Evolutionary conservation across 192 early-diverging fungal genomes (phyloP).

Genomic region (Coemansia nantahalensis): DNA sequence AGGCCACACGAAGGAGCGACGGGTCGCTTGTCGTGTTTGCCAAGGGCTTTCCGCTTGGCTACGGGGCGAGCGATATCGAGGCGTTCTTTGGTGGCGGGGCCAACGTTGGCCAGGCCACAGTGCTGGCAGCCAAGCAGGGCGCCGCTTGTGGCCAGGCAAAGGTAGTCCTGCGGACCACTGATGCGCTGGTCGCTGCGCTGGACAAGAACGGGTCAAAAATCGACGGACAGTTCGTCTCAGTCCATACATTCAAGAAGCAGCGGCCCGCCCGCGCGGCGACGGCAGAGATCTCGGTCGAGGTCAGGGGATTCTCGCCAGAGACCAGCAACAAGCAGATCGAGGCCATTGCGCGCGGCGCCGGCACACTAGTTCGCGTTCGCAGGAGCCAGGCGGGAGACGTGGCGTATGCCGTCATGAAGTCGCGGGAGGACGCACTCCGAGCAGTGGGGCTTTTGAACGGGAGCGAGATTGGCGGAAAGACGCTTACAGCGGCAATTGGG

Average conservation of each 20-base stretch:
- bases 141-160: slow-evolving; percentile 32
- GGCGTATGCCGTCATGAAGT: slow-evolving; percentile 28
- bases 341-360: slow-evolving; percentile 19
- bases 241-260: slow-evolving; percentile 35
- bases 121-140: slow-evolving; percentile 27
- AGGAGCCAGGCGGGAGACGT: slow-evolving; percentile 26
- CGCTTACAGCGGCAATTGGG: slow-evolving; percentile 7
- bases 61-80: slow-evolving; percentile 6
- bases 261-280: neutral
- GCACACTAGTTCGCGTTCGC: slow-evolving; percentile 24
- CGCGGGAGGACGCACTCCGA: slow-evolving; percentile 12
- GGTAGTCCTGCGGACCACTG: slow-evolving; percentile 6
- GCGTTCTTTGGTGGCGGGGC: slow-evolving; percentile 17
- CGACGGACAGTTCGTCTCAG: slow-evolving; percentile 16
- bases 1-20: too few species aligned
- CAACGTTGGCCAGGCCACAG: slow-evolving; percentile 3
- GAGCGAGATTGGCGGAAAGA: slow-evolving; percentile 10
- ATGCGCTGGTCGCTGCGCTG: slow-evolving; percentile 27
- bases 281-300: slow-evolving; percentile 9
- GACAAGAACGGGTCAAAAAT: slow-evolving; percentile 35
- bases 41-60: slow-evolving; percentile 20
- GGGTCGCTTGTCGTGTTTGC: too few species aligned
- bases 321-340: slow-evolving; percentile 37
- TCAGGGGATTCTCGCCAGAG: slow-evolving; percentile 34
- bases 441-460: slow-evolving; percentile 18